A percentile compares a stretch with the other conserved stretches of the same genome.
Evolutionary conservation across 2,329 filamentous ascomycete genomes (phyloP).

Genomic region (Pseudocercospora ulei): DNA sequence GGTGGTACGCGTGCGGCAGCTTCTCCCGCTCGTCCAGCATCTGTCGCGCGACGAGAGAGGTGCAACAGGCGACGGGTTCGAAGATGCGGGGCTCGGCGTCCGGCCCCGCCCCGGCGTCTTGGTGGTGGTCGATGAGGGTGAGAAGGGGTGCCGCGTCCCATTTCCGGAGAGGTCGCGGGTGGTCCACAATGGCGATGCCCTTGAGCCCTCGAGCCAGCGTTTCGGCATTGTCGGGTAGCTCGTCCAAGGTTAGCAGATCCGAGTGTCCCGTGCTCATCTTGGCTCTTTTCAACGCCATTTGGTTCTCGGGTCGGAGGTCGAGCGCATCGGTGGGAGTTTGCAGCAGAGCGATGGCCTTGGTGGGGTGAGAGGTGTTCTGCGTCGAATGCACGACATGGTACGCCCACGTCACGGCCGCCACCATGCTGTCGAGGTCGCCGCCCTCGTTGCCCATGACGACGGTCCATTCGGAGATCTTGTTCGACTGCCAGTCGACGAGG

Average conservation of each 20-base stretch:
- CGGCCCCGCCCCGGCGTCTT: conserved; percentile 37
- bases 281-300: conserved; percentile 39
- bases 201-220: conserved; percentile 38
- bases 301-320: conserved; percentile 43
- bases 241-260: conserved; percentile 42
- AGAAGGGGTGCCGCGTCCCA: conserved; percentile 41
- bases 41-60: conserved; percentile 41
- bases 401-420: conserved; percentile 42
- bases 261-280: conserved; percentile 42
- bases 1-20: conserved; percentile 40
- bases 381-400: conserved; percentile 43
- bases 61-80: conserved; percentile 40
- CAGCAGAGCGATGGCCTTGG: conserved; percentile 42
- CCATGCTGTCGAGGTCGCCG: conserved; percentile 41
- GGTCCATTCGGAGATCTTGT: conserved; percentile 38
- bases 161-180: conserved; percentile 38
- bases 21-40: conserved; percentile 42
- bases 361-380: conserved; percentile 36
- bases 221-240: conserved; percentile 42
- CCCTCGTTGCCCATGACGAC: conserved; percentile 43
- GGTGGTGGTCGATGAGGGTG: conserved; percentile 43
- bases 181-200: conserved; percentile 43
- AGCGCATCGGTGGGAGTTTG: conserved; percentile 42
- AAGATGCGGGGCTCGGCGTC: conserved; percentile 41
- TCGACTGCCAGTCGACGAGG: conserved; percentile 42